Conservation (phyloP, 371 early-diverging fungal genomes). For the Mycotypha africana region DNA sequence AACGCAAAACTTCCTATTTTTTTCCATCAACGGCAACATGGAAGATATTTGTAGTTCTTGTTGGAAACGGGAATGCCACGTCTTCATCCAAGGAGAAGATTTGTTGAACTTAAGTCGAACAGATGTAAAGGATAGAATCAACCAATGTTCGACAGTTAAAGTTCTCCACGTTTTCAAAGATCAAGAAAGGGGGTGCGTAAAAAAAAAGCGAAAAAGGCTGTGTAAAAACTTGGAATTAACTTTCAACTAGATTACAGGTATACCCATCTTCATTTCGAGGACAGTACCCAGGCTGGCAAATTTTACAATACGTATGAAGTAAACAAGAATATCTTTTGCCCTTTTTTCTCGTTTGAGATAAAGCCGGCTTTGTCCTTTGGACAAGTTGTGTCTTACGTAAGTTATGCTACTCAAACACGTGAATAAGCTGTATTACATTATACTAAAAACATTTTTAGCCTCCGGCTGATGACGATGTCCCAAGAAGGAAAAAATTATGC, state of each 20-base stretch:
- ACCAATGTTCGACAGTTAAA: constrained; percentile 4
- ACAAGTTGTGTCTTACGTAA: constrained; percentile 8
- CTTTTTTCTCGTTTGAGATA: constrained; percentile 9
- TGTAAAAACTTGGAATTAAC: constrained; percentile 15
- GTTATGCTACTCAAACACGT: constrained; percentile 15
- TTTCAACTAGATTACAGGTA: constrained; percentile 13
- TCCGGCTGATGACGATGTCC: no score
- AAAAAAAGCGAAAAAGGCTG: constrained; percentile 12
- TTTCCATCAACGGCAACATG: no score
- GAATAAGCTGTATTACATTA: constrained; percentile 12
- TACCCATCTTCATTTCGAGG: constrained; percentile 9
- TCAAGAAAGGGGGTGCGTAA: constrained; percentile 8
- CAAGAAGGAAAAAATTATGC: no score
- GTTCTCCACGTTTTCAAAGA: constrained; percentile 9
- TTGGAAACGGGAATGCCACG: no score
- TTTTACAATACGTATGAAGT: constrained; percentile 10
- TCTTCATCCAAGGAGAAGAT: no score
- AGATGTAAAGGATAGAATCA: no score
- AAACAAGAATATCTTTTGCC: constrained; percentile 13
- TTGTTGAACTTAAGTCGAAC: no score
- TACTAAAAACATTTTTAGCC: no score
- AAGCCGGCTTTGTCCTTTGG: constrained; percentile 11
- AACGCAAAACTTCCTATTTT: no score
- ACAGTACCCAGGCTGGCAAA: constrained; percentile 3
- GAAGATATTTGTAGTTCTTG: no score